Conservation (phyloP, 2,329 filamentous ascomycete genomes). For the Epichloe sp. region DNA sequence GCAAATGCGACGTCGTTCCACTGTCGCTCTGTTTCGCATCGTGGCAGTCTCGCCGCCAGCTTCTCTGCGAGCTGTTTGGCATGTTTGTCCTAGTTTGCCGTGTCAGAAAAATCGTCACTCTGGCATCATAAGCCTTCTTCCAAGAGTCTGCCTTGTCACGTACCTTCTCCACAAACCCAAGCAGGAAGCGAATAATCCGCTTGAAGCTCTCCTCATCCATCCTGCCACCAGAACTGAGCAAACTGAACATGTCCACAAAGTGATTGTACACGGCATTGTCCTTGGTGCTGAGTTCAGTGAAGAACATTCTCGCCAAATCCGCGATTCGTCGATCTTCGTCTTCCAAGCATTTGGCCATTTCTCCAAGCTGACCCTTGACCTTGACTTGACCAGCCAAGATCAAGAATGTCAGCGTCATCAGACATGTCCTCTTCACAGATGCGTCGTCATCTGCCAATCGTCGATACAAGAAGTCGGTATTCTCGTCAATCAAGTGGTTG, state of each 20-base stretch:
- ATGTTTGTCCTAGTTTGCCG: conserved; percentile 66
- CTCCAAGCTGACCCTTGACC: conserved; percentile 94
- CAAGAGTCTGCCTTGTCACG: conserved; percentile 13
- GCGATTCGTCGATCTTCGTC: conserved; percentile 91
- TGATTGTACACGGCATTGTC: conserved; percentile 99
- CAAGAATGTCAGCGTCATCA: conserved; percentile 96
- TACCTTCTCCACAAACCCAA: conserved; percentile 96
- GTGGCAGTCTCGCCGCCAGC: conserved; percentile 68
- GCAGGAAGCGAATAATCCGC: conserved; percentile 80
- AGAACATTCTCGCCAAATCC: conserved; percentile 95
- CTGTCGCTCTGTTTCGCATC: conserved; percentile 85
- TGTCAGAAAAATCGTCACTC: conserved; percentile 6
- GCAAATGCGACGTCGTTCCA: conserved; percentile 98
- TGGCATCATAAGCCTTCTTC: conserved; percentile 8
- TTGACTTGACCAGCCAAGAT: conserved; percentile 97
- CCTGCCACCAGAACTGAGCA: conserved; percentile 68
- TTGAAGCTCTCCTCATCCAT: conserved; percentile 78
- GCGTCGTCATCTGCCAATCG: conserved; percentile 78
- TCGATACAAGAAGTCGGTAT: conserved; percentile 94
- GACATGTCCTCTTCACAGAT: conserved; percentile 89
- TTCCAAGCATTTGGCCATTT: conserved; percentile 98
- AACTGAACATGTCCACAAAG: conserved; percentile 97
- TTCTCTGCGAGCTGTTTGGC: conserved; percentile 90
- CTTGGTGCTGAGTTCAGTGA: conserved; percentile 92
- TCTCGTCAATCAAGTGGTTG: conserved; percentile 97